These are phyloP conservation scores for Diaporthe nobilis DNA, from an alignment of 2,329 filamentous ascomycete species.

Conservation along the genomic window DNA sequence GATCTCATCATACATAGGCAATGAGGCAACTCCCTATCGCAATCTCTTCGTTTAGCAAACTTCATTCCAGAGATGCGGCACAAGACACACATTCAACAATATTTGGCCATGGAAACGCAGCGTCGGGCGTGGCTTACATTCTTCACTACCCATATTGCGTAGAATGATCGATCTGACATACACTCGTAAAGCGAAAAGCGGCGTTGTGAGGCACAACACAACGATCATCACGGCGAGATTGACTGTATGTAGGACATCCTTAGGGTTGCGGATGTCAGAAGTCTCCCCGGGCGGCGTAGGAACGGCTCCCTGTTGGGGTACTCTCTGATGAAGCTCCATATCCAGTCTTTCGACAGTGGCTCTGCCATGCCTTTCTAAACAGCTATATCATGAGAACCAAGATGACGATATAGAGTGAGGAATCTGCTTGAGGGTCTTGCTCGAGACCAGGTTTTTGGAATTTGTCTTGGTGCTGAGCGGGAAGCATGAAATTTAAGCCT, in stretches of 20 bases:
- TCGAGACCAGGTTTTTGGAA: background rate
- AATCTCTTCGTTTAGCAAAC: background rate
- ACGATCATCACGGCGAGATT: constrained; percentile 11
- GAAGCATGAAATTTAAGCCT: background rate
- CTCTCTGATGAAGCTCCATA: background rate
- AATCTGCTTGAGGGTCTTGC: background rate
- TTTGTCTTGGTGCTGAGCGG: background rate
- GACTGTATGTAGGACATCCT: constrained; percentile 6
- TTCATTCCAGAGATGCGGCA: no score
- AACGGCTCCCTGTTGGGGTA: background rate
- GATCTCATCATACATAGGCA: background rate
- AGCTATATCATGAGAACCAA: background rate
- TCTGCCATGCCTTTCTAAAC: background rate
- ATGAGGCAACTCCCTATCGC: constrained; percentile 1
- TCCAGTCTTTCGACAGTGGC: background rate
- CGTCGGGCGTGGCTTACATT: background rate
- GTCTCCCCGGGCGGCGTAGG: background rate
- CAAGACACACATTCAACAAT: no score
- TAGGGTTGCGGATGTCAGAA: background rate
- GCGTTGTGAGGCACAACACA: constrained; percentile 1
- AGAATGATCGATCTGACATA: background rate
- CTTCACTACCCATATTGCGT: background rate
- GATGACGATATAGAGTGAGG: background rate
- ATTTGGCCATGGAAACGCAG: background rate
- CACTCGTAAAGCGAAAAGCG: background rate